phyloP scores from a whole-genome alignment of 768 basidiomycete genomes.

The Leucosporidium creatinivorum region DNA sequence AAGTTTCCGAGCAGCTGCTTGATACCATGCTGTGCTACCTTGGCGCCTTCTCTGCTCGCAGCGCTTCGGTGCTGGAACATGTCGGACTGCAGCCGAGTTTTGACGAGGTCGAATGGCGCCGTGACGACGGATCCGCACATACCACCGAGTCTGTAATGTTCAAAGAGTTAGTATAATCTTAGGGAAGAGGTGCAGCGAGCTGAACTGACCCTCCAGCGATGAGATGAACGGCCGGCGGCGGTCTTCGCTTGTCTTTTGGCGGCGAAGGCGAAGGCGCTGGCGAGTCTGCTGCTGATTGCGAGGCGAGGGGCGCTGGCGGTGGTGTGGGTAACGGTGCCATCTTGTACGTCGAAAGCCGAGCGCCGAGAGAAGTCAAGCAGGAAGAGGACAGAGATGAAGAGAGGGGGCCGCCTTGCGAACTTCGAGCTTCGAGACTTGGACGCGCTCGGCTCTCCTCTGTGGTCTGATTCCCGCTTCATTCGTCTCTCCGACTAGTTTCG shows the following conservation, averaged over 20 bases:
- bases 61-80: constrained; percentile 41
- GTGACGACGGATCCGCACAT: constrained; percentile 97
- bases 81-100: constrained; percentile 89
- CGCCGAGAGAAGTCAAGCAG: no score
- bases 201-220: constrained; percentile 35
- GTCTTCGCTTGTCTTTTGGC: constrained; percentile 7
- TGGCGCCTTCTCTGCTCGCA: constrained; percentile 35
- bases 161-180: not conserved
- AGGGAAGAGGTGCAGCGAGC: not conserved
- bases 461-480: no score
- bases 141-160: constrained; percentile 64
- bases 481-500: no score
- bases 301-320: not conserved
- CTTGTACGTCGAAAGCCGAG: not conserved
- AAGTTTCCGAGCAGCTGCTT: constrained; percentile 76
- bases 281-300: not conserved
- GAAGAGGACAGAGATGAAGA: no score
- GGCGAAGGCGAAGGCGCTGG: not conserved
- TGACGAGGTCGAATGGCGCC: constrained; percentile 95
- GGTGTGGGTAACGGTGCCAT: not conserved
- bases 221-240: constrained; percentile 32
- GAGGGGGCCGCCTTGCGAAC: no score
- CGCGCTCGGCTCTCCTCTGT: no score
- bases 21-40: constrained; percentile 39
- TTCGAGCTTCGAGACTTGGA: no score